Base-by-base conservation (phyloP, 352 stramenopile species). In the Saprolegnia parasitica region DNA sequence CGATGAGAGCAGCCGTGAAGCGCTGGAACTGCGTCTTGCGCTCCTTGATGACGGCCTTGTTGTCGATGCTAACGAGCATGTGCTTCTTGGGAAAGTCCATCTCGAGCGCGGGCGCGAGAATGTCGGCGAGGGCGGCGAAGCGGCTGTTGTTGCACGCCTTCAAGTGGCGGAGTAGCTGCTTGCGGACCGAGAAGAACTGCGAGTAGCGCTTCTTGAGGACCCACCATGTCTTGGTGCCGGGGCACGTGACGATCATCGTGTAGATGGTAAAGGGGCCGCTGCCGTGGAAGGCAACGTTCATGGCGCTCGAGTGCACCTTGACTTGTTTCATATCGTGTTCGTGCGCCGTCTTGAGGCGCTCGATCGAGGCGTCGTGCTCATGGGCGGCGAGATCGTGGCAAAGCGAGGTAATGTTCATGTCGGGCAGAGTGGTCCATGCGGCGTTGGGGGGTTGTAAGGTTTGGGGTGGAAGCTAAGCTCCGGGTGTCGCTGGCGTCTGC, bases 181-280 rank as follows among this genome's bases (percentile, higher is more conserved):
- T 91, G 61, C 84, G 84, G 21, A 94, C 73, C 8, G 81, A 81
- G 64, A 91, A 86, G 71, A 94, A 88, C 71, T 94, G 83, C 18
- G 86, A 94, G 73, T 91, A 94, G 56, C 86, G 84, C 75, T 94
- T 94, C 76, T 84, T 91, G 11, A 94, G 81, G 71, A 92, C 78
- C 86, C 86, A 94, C 71, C 91, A 93, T 70, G 92, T 92, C 40
- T 84, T 84, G 52, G 87, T 95, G 26, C 78, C 87, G 57, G 78
- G 81, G 75, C 91, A 95, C 16, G 83, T 90, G 42, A 93, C 90
- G 73, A 93, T 86, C 83, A 95, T 91, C 61, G 88, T 84, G 73
- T 95, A 95, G 72, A 93, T 83, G 35, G 84, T 95, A 57, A 81
- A 84, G n/a, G 81, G 80, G 24, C 76, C 64, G 29, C 32, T 80